phyloP scores from a whole-genome alignment of 371 early-diverging fungal genomes.

The Mortierella sp. region DNA sequence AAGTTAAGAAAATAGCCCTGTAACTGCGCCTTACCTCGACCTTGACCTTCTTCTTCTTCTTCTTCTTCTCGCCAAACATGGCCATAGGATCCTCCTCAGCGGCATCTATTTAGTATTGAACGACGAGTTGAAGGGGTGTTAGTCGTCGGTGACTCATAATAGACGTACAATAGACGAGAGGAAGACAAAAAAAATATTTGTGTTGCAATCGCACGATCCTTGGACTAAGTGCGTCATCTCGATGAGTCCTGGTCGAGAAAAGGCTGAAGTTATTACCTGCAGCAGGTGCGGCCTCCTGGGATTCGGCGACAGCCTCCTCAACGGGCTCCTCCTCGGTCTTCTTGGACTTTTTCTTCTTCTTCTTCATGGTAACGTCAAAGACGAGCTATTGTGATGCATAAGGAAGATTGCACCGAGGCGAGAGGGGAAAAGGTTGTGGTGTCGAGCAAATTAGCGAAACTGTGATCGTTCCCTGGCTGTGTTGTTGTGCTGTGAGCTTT shows the following conservation, averaged over 20 bases:
- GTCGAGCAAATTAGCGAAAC: conserved; percentile 6
- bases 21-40: conserved; percentile 51
- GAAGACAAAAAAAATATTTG: background rate
- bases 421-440: background rate
- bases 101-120: conserved; percentile 32
- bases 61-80: conserved; percentile 89
- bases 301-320: conserved; percentile 42
- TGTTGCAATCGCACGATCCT: background rate
- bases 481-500: background rate
- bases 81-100: conserved; percentile 77
- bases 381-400: conserved; percentile 45
- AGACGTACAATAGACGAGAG: background rate
- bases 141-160: background rate
- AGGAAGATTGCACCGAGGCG: background rate
- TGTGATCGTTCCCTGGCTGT: conserved; percentile 2
- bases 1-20: background rate
- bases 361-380: conserved; percentile 66
- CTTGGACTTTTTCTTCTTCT: conserved; percentile 81
- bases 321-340: conserved; percentile 61
- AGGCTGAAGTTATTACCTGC: conserved; percentile 32
- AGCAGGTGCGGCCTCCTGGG: conserved; percentile 50
- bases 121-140: background rate
- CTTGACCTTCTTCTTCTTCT: conserved; percentile 93
- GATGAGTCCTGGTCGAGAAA: background rate
- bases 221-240: background rate